Conservation (phyloP, 441 rosid genomes). For the Cnidoscolus chayamansa region DNA sequence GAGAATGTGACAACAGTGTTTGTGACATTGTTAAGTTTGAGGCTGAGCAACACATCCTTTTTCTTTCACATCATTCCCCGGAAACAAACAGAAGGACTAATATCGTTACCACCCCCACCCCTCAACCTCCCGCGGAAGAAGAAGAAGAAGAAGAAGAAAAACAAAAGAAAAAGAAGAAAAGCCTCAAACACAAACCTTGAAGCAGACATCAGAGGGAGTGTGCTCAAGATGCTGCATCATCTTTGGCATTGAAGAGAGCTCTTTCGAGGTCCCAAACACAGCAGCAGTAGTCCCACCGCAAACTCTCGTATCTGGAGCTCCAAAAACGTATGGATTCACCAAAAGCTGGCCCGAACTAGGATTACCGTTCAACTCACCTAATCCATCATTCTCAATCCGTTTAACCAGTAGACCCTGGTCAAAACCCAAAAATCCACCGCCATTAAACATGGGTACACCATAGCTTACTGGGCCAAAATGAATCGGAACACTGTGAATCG, state of each 20-base stretch:
- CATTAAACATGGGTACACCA: slow-evolving; percentile 24
- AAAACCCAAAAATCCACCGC: slow-evolving; percentile 19
- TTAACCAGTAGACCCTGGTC: slow-evolving; percentile 22
- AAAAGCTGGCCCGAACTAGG: slow-evolving; percentile 37
- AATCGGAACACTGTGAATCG: slow-evolving; percentile 31
- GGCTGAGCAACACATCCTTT: not conserved
- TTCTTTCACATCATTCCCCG: not conserved
- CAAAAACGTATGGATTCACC: slow-evolving; percentile 25
- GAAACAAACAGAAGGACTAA: slow-evolving; percentile 1
- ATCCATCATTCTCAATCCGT: slow-evolving; percentile 14
- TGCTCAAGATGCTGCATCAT: slow-evolving; percentile 24
- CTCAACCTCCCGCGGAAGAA: too few relatives aligned
- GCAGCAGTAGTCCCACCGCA: slow-evolving; percentile 17
- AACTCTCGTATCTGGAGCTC: slow-evolving; percentile 18
- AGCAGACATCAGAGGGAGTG: slow-evolving; percentile 36
- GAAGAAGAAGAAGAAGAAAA: not conserved
- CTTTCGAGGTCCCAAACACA: slow-evolving; percentile 50
- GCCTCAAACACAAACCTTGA: slow-evolving; percentile 47
- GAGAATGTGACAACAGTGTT: not conserved
- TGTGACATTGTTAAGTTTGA: not conserved
- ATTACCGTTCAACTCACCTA: slow-evolving; percentile 2
- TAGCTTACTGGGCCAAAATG: slow-evolving; percentile 32
- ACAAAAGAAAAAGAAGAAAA: not conserved
- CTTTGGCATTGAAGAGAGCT: slow-evolving; percentile 94
- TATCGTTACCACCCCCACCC: not conserved